These are phyloP conservation scores for Crucibulum cyathiforme DNA, from an alignment of 1,284 basidiomycete species.

Conservation along the genomic window DNA sequence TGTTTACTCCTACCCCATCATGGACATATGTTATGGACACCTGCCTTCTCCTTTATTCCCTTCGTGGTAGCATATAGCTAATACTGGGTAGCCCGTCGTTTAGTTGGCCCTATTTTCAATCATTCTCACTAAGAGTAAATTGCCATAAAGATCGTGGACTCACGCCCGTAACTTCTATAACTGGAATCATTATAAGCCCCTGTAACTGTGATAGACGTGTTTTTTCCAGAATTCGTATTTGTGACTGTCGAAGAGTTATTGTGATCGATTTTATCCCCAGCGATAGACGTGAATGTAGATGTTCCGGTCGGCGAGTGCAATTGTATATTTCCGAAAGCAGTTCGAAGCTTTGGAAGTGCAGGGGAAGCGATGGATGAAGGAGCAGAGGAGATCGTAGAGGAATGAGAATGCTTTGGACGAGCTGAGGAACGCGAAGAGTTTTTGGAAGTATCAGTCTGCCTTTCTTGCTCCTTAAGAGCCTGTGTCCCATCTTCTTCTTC, in stretches of 20 bases:
- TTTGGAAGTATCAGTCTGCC: neutral
- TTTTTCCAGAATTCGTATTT: conserved; percentile 4
- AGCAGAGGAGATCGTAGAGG: neutral
- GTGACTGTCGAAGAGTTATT: neutral
- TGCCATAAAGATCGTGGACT: neutral
- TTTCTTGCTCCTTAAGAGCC: neutral
- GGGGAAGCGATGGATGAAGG: neutral
- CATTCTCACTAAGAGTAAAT: too few relatives aligned
- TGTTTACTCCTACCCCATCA: too few relatives aligned
- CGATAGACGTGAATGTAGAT: neutral
- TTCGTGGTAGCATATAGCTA: too few relatives aligned
- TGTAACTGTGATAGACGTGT: neutral
- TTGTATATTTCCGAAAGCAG: neutral
- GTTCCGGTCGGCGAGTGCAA: neutral
- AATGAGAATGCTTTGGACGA: neutral
- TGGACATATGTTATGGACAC: too few relatives aligned
- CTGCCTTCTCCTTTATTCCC: too few relatives aligned
- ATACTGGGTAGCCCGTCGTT: too few relatives aligned
- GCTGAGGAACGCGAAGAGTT: neutral
- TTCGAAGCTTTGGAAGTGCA: neutral
- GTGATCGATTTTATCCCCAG: neutral
- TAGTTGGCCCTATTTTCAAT: too few relatives aligned
- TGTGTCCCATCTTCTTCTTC: neutral
- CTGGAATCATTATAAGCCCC: conserved; percentile 1
- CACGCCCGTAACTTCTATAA: neutral